A percentile compares a stretch with the other conserved stretches of the same genome.
These are phyloP conservation scores for Eimeria acervulina DNA, from an alignment of 169 alveolate genomes.

Conservation along the genomic window DNA sequence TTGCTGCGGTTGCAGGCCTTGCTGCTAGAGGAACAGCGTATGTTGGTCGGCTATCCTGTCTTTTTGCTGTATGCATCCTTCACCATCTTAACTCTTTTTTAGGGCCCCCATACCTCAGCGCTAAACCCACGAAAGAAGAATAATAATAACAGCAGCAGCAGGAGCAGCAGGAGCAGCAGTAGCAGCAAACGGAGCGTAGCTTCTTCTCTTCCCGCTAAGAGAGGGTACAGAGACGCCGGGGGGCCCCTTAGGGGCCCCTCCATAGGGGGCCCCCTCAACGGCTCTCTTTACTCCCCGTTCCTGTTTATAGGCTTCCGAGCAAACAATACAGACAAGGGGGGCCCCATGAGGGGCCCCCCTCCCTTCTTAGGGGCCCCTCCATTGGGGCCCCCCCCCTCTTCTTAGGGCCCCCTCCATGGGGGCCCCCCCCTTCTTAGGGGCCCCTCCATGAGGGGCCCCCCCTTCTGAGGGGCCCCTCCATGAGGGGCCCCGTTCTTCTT, in stretches of 20 bases:
- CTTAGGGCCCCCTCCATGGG: not conserved
- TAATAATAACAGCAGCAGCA: too few relatives aligned
- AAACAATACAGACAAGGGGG: too few relatives aligned
- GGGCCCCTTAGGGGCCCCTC: slow-evolving; percentile 2
- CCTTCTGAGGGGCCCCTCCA: not conserved
- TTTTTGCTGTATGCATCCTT: slow-evolving; percentile 89
- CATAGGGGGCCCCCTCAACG: not conserved
- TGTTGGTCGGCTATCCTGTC: slow-evolving; percentile 90
- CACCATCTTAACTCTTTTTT: slow-evolving; percentile 62
- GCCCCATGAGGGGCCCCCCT: not conserved
- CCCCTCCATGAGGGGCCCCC: not conserved
- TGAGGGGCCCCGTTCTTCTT: not conserved
- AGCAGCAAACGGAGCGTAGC: too few relatives aligned
- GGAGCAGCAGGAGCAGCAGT: too few relatives aligned
- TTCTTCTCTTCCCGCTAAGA: not conserved
- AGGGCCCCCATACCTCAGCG: too few relatives aligned
- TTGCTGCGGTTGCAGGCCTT: slow-evolving; percentile 83
- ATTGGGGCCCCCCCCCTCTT: not conserved
- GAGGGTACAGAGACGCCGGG: not conserved
- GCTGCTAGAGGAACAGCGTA: slow-evolving; percentile 88
- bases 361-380: not conserved
- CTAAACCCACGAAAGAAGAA: too few relatives aligned
- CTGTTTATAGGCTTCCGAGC: not conserved
- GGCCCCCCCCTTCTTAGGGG: not conserved
- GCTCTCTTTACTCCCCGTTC: not conserved